Evolutionary conservation across 805 yeast species (phyloP).

Genomic region (Nematodospora valgi): DNA sequence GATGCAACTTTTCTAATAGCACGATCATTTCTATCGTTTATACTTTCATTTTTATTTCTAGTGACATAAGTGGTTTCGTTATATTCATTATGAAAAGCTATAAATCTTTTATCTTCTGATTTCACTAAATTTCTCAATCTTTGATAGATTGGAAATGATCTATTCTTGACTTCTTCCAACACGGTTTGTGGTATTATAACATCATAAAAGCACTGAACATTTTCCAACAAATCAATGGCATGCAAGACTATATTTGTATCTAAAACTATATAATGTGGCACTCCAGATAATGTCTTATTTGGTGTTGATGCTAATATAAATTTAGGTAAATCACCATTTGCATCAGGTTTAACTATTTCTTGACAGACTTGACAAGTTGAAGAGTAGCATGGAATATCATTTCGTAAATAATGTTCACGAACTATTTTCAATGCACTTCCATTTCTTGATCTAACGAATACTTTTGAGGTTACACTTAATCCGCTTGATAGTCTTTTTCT

Average conservation of each 20-base stretch:
- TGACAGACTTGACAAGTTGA: constrained; percentile 63
- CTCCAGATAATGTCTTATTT: constrained; percentile 41
- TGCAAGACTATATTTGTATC: constrained; percentile 87
- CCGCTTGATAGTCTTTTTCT: constrained; percentile 39
- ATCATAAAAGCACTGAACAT: constrained; percentile 71
- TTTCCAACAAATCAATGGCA: constrained; percentile 88
- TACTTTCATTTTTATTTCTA: constrained; percentile 63
- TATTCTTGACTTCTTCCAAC: constrained; percentile 85
- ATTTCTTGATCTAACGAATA: constrained; percentile 83
- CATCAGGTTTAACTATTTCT: constrained; percentile 52
- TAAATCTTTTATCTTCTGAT: constrained; percentile 74
- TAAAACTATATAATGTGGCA: constrained; percentile 76
- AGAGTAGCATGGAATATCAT: constrained; percentile 90
- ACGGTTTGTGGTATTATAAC: constrained; percentile 95
- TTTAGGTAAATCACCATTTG: constrained; percentile 61
- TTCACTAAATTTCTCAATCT: constrained; percentile 76
- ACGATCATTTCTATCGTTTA: constrained; percentile 88
- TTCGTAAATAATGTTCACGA: constrained; percentile 88
- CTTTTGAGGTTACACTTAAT: constrained; percentile 74
- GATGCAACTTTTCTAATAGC: constrained; percentile 74
- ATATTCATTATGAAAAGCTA: constrained; percentile 93
- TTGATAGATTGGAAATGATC: constrained; percentile 83
- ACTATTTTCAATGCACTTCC: constrained; percentile 91
- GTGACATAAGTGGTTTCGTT: constrained; percentile 63
- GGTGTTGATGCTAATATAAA: constrained; percentile 70